Evolutionary conservation across 2,329 filamentous ascomycete genomes (phyloP).

Genomic region (Botrytis deweyae): DNA sequence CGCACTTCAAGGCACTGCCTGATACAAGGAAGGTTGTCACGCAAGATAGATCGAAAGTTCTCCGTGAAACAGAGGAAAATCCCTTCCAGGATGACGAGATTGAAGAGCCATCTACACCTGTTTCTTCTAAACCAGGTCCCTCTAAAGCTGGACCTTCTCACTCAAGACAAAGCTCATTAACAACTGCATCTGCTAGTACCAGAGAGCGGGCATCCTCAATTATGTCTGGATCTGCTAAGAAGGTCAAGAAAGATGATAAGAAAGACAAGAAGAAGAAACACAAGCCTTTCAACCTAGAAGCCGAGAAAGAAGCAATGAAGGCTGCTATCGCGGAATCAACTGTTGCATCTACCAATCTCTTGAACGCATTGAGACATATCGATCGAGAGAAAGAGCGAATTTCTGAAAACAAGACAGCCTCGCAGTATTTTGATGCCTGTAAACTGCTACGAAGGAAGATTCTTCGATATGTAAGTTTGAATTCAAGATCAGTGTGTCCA

Average conservation of each 20-base stretch:
- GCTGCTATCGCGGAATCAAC: constrained; percentile 85
- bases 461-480: constrained; percentile 68
- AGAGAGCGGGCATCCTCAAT: constrained; percentile 28
- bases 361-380: constrained; percentile 83
- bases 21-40: constrained; percentile 68
- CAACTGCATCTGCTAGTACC: constrained; percentile 21
- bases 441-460: constrained; percentile 83
- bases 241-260: constrained; percentile 42
- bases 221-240: constrained; percentile 38
- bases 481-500: not conserved
- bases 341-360: constrained; percentile 85
- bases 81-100: constrained; percentile 69
- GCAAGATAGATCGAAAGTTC: constrained; percentile 77
- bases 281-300: constrained; percentile 76
- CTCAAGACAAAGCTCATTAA: constrained; percentile 26
- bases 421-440: constrained; percentile 79
- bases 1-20: constrained; percentile 53
- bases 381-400: constrained; percentile 87
- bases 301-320: constrained; percentile 84
- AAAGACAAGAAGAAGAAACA: constrained; percentile 55
- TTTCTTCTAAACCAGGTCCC: constrained; percentile 12
- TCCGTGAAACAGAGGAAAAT: constrained; percentile 73
- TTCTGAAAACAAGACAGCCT: constrained; percentile 75
- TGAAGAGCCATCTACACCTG: constrained; percentile 43
- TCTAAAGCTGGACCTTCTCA: constrained; percentile 25